These are phyloP conservation scores for Quercus bicolor DNA, from an alignment of 306 rosid species.

Conservation along the genomic window DNA sequence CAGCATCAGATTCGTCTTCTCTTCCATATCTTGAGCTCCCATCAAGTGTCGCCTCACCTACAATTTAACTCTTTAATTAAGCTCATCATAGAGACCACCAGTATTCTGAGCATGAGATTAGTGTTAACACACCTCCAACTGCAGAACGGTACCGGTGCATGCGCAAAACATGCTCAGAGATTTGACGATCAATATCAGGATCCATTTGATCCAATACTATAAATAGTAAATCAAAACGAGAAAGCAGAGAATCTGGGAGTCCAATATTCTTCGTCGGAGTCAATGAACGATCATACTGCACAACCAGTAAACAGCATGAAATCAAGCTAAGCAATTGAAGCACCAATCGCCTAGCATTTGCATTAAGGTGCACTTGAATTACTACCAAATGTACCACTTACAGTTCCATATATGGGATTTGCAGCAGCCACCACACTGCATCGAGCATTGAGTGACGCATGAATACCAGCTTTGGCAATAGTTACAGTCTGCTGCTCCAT, in stretches of 20 bases:
- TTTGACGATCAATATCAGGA: constrained; percentile 90
- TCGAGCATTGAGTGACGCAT: constrained; percentile 94
- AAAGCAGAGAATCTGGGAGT: constrained; percentile 94
- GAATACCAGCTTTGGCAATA: constrained; percentile 98
- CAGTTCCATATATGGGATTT: constrained; percentile 98
- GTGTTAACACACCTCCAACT: constrained; percentile 59
- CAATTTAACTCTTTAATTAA: constrained; percentile 23
- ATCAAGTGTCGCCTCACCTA: constrained; percentile 66
- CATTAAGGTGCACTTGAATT: not conserved
- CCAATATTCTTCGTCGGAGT: constrained; percentile 99
- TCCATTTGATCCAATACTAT: constrained; percentile 99
- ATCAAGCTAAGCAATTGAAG: constrained; percentile 1
- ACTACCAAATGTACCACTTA: constrained; percentile 39
- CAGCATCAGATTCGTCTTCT: constrained; percentile 81
- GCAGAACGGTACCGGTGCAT: constrained; percentile 92
- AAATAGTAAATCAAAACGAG: constrained; percentile 93
- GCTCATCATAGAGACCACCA: constrained; percentile 3
- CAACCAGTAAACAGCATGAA: constrained; percentile 10
- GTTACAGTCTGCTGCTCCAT: constrained; percentile 99
- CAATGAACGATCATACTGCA: constrained; percentile 94
- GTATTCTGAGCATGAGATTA: constrained; percentile 19
- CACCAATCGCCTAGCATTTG: constrained; percentile 4
- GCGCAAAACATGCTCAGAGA: constrained; percentile 93
- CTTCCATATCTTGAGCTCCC: constrained; percentile 74
- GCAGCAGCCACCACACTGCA: constrained; percentile 99